Evolutionary conservation across 495 filamentous ascomycete species (phyloP).

Genomic region (Cercophora scortea): DNA sequence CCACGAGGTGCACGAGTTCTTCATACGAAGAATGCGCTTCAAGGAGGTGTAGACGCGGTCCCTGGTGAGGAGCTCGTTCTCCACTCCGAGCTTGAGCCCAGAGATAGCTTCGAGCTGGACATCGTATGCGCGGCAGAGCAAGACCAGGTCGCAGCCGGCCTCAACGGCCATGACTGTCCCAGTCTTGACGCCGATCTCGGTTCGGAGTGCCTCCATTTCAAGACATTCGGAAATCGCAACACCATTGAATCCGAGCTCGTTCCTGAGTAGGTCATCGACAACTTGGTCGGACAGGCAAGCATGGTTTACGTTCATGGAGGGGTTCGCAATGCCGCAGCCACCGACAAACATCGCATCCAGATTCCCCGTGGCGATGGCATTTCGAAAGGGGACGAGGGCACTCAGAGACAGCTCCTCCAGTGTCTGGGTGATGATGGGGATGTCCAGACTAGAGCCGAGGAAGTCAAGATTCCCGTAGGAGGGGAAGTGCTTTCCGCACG

Average conservation of each 20-base stretch:
- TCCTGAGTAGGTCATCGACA: slow-evolving; percentile 72
- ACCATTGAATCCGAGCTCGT: slow-evolving; percentile 76
- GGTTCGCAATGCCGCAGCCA: slow-evolving; percentile 78
- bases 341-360: slow-evolving; percentile 91
- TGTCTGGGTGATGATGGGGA: slow-evolving; percentile 87
- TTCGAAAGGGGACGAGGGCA: slow-evolving; percentile 79
- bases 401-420: slow-evolving; percentile 77
- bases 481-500: slow-evolving; percentile 88
- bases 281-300: slow-evolving; percentile 87
- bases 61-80: slow-evolving; percentile 74
- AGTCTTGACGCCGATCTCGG: slow-evolving; percentile 87
- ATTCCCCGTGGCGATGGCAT: slow-evolving; percentile 67
- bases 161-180: slow-evolving; percentile 92
- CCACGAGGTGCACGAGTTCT: slow-evolving; percentile 74
- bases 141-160: slow-evolving; percentile 79
- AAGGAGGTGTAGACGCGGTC: slow-evolving; percentile 69
- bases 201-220: slow-evolving; percentile 89
- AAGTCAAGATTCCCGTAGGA: slow-evolving; percentile 92
- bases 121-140: slow-evolving; percentile 76
- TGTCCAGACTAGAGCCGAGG: slow-evolving; percentile 73
- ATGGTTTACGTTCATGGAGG: slow-evolving; percentile 84
- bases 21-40: slow-evolving; percentile 63
- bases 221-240: slow-evolving; percentile 91
- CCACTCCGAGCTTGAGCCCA: slow-evolving; percentile 73
- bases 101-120: slow-evolving; percentile 82